Evolutionary conservation across 139 green algal species (phyloP).

Genomic region (Micromonas pusilla): DNA sequence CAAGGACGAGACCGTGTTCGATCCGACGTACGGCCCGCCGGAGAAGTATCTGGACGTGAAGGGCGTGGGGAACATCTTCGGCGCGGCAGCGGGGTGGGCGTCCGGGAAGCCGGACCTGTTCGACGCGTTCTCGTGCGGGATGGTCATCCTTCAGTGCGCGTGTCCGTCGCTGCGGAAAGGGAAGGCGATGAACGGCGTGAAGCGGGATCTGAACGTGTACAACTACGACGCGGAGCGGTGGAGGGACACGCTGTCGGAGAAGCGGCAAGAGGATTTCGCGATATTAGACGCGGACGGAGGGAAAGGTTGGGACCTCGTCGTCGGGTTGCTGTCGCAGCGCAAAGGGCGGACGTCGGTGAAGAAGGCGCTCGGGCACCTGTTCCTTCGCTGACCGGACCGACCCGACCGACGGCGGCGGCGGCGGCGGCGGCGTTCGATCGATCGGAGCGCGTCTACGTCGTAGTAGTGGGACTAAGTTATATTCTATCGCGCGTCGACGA

Average conservation of each 20-base stretch:
- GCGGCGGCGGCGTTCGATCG: too few relatives aligned
- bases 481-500: too few relatives aligned
- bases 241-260: background rate
- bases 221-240: background rate
- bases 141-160: conserved; percentile 15
- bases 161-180: background rate
- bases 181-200: background rate
- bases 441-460: background rate
- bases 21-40: conserved; percentile 34
- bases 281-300: conserved; percentile 17
- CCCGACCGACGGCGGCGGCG: too few relatives aligned
- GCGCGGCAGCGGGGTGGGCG: background rate
- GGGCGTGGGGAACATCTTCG: background rate
- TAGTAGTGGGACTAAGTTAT: too few relatives aligned
- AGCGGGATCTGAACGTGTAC: background rate
- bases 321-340: background rate
- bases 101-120: conserved; percentile 24
- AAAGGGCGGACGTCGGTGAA: background rate
- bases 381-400: too few relatives aligned
- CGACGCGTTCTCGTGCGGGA: conserved; percentile 26
- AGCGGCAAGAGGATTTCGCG: background rate
- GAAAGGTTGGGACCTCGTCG: background rate
- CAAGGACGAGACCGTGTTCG: conserved; percentile 48
- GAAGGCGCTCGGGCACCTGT: background rate
- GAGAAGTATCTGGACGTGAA: conserved; percentile 45